Conservation (phyloP, 768 basidiomycete genomes). For the Lenzites betulinus region DNA sequence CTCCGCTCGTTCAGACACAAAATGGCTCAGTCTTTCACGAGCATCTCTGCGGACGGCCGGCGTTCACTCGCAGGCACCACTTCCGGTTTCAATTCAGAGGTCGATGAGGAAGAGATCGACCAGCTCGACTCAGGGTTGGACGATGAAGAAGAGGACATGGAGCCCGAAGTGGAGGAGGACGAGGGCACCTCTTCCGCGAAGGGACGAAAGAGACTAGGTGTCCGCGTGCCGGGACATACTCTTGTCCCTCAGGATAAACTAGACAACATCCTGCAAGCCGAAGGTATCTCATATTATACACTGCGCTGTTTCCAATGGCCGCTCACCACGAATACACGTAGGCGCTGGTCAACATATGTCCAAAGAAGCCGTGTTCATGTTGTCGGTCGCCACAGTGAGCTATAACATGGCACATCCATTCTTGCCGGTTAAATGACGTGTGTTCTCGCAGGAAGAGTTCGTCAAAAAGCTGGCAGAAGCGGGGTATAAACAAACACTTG, state of each 20-base stretch:
- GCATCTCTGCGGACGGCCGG: conserved; percentile 15
- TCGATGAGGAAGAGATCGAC: conserved; percentile 65
- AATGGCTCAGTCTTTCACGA: conserved; percentile 26
- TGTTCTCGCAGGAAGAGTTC: conserved; percentile 71
- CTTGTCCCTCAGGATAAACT: conserved; percentile 66
- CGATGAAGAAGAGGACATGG: conserved; percentile 32
- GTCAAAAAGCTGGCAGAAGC: conserved; percentile 73
- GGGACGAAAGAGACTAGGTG: conserved; percentile 35
- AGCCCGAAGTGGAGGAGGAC: conserved; percentile 17
- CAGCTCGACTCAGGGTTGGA: conserved; percentile 62
- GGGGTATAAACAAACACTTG: conserved; percentile 64
- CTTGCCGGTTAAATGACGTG: not conserved
- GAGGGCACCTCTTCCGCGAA: conserved; percentile 15
- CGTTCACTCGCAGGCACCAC: conserved; percentile 16
- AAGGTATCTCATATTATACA: conserved; percentile 47
- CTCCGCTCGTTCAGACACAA: not conserved
- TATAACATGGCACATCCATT: not conserved
- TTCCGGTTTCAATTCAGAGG: conserved; percentile 28
- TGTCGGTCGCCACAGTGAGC: conserved; percentile 75
- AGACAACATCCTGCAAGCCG: conserved; percentile 78
- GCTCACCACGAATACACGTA: conserved; percentile 23
- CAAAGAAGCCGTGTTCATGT: conserved; percentile 71
- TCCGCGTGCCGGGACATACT: conserved; percentile 64
- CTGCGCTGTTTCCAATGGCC: not conserved
- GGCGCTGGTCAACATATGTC: conserved; percentile 66